These are phyloP conservation scores for Dioscorea cayenensis DNA, from an alignment of 116 monocot genomes.

Conservation along the genomic window DNA sequence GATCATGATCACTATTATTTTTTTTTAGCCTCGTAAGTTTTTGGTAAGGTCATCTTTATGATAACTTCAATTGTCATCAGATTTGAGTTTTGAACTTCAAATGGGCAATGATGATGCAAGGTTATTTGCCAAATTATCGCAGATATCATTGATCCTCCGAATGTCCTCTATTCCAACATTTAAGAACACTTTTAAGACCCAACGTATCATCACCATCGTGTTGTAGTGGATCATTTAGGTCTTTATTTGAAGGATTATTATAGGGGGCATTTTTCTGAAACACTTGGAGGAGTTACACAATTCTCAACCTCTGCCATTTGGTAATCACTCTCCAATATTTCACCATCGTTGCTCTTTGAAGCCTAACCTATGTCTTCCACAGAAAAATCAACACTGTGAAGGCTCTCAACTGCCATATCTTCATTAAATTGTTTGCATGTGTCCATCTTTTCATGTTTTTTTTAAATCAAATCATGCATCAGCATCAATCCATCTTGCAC, in stretches of 20 bases:
- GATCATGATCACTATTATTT: constrained; percentile 90
- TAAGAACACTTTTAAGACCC: background rate
- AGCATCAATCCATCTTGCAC: too few relatives aligned
- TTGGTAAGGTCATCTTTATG: constrained; percentile 40
- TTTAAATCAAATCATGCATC: too few relatives aligned
- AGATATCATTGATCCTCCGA: constrained; percentile 6
- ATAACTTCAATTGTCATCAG: constrained; percentile 25
- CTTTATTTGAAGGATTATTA: background rate
- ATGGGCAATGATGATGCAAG: constrained; percentile 1
- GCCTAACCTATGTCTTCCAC: constrained; percentile 3
- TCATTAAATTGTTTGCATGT: too few relatives aligned
- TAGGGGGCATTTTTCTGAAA: background rate
- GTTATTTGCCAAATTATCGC: constrained; percentile 5
- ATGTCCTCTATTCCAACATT: constrained; percentile 8
- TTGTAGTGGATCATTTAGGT: background rate
- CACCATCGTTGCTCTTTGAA: background rate
- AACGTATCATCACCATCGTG: background rate
- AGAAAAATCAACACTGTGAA: constrained; percentile 3
- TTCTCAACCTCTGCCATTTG: background rate
- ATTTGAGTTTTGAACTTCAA: constrained; percentile 10
- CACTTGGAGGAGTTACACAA: background rate
- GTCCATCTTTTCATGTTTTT: too few relatives aligned
- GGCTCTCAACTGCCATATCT: too few relatives aligned
- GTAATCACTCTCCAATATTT: background rate
- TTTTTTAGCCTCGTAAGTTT: constrained; percentile 96